Conservation (phyloP, 176 grass and related monocot species). For the Avena sativa region DNA sequence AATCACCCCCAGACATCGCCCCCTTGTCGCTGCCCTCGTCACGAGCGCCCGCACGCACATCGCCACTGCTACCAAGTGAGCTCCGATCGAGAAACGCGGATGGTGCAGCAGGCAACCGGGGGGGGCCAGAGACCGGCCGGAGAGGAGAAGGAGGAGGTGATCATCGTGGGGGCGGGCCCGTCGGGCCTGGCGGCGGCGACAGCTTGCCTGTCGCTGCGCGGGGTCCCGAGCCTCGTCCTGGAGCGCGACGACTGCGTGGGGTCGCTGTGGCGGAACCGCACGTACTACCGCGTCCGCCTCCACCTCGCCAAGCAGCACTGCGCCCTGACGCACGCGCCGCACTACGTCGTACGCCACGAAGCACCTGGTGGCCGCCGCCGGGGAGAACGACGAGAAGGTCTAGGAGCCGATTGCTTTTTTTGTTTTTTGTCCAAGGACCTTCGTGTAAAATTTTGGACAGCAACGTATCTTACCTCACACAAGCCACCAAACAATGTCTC, state of each 20-base stretch:
- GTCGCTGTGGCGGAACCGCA: no score
- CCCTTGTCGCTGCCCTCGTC: neutral
- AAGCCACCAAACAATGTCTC: no score
- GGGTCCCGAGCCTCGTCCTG: no score
- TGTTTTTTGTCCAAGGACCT: no score
- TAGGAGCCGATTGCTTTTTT: no score
- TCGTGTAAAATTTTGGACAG: no score
- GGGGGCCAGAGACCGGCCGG: neutral
- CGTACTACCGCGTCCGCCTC: neutral
- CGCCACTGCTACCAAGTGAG: neutral
- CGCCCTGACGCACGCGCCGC: no score
- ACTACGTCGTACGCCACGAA: conserved; percentile 37
- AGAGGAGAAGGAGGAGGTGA: neutral
- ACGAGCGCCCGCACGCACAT: neutral
- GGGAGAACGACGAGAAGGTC: conserved; percentile 70
- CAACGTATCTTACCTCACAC: no score
- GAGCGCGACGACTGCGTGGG: no score
- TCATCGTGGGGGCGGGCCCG: conserved; percentile 35
- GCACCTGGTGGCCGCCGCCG: conserved; percentile 71
- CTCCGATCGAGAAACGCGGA: neutral
- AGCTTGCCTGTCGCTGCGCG: conserved; percentile 41
- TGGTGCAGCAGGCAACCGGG: neutral
- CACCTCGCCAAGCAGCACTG: neutral
- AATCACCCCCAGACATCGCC: no score
- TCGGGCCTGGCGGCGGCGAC: conserved; percentile 44